A percentile compares a stretch with the other conserved stretches of the same genome.
These are phyloP conservation scores for Melastoma candidum DNA, from an alignment of 441 rosid species.

Conservation along the genomic window DNA sequence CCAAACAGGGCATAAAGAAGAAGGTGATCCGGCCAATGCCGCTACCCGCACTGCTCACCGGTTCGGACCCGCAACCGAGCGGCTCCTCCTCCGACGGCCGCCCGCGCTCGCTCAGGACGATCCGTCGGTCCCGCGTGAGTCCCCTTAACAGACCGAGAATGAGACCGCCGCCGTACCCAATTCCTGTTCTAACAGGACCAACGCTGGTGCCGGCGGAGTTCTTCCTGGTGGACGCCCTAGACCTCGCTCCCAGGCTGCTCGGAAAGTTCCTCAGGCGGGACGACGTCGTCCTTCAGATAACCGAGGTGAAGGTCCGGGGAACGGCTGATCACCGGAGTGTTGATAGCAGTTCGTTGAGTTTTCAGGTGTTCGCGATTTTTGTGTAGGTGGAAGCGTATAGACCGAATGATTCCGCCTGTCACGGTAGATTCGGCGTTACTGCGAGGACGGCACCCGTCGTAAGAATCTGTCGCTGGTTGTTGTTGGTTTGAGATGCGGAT, in stretches of 20 bases:
- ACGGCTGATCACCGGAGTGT: not conserved
- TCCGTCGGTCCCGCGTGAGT: no score
- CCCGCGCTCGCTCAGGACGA: no score
- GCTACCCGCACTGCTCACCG: no score
- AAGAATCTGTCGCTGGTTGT: constrained; percentile 15
- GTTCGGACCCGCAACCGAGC: no score
- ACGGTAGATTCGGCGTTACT: constrained; percentile 74
- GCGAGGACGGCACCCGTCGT: constrained; percentile 81
- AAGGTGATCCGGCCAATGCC: no score
- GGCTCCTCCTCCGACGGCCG: no score
- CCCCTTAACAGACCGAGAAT: no score
- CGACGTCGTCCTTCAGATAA: constrained; percentile 68
- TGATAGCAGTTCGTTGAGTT: not conserved
- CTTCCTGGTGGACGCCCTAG: constrained; percentile 82
- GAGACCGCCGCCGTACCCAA: no score
- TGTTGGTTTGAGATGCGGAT: not conserved
- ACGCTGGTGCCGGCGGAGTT: constrained; percentile 45
- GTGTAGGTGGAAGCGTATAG: constrained; percentile 93
- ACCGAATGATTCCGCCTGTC: constrained; percentile 89
- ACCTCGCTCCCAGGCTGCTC: constrained; percentile 83
- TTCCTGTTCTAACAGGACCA: constrained; percentile 13
- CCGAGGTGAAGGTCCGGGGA: constrained; percentile 43
- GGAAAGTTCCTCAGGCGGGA: constrained; percentile 75
- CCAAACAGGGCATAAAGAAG: no score
- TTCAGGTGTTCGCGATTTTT: constrained; percentile 4